These are phyloP conservation scores for Annulohypoxylon truncatum DNA, from an alignment of 2,329 filamentous ascomycete genomes.

Conservation along the genomic window DNA sequence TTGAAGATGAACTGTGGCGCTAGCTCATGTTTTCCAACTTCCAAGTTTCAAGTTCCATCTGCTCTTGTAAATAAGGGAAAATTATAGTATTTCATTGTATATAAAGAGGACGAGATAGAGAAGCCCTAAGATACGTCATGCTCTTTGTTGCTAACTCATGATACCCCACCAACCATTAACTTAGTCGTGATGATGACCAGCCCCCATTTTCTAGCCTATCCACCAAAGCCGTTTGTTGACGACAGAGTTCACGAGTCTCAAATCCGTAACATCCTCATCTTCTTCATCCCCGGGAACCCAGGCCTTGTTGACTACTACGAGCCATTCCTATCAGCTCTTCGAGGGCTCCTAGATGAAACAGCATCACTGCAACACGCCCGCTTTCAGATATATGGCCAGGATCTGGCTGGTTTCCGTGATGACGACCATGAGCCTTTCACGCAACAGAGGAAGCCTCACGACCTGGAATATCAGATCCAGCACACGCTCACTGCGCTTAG, in stretches of 20 bases:
- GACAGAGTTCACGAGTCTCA: neutral
- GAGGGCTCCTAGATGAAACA: slow-evolving; percentile 61
- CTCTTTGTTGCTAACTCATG: neutral
- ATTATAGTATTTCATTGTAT: too few species aligned
- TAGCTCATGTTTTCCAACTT: neutral
- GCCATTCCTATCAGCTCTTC: slow-evolving; percentile 71
- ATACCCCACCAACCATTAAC: neutral
- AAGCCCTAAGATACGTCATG: neutral
- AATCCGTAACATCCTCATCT: slow-evolving; percentile 64
- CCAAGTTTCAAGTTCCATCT: too few species aligned
- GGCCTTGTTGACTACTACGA: slow-evolving; percentile 80
- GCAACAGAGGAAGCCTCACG: slow-evolving; percentile 57
- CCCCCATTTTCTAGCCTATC: slow-evolving; percentile 36
- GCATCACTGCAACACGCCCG: slow-evolving; percentile 44
- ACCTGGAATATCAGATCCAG: slow-evolving; percentile 66
- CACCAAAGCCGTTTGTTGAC: slow-evolving; percentile 12
- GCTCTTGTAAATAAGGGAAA: too few species aligned
- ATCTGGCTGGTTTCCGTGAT: slow-evolving; percentile 69
- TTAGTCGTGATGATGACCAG: slow-evolving; percentile 10
- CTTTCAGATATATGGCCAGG: slow-evolving; percentile 69
- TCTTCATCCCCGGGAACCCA: slow-evolving; percentile 81
- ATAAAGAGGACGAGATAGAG: neutral
- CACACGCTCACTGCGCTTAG: slow-evolving; percentile 55
- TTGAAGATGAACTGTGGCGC: neutral
- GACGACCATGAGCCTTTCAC: slow-evolving; percentile 61